Conservation (phyloP, 345 rosid species). For the Rubroshorea leprosula region DNA sequence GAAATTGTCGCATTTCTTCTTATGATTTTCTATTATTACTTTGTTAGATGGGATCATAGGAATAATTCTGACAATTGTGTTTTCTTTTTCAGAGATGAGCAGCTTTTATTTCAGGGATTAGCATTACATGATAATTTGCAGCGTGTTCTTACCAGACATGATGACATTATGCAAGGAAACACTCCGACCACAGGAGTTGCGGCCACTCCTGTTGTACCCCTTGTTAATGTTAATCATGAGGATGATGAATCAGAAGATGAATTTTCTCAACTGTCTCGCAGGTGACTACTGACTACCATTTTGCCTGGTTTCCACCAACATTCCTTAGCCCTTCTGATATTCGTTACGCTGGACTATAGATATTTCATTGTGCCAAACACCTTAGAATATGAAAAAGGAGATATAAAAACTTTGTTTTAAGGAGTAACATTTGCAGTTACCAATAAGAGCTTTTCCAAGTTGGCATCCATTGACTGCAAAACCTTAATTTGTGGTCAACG, state of each 20-base stretch:
- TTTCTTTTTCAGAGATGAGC: constrained; percentile 59
- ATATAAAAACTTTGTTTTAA: too few relatives aligned
- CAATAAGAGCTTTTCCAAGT: too few relatives aligned
- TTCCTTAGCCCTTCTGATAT: too few relatives aligned
- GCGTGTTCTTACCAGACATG: constrained; percentile 73
- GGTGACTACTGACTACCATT: constrained; percentile 24
- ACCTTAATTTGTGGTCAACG: too few relatives aligned
- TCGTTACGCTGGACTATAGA: too few relatives aligned
- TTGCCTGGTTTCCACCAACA: background rate
- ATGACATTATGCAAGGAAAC: constrained; percentile 66
- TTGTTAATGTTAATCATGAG: constrained; percentile 53
- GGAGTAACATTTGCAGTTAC: too few relatives aligned
- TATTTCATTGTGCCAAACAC: too few relatives aligned
- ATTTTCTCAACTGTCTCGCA: constrained; percentile 73
- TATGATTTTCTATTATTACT: constrained; percentile 8
- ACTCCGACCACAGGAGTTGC: constrained; percentile 24
- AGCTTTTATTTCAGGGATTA: constrained; percentile 72
- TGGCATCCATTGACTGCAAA: too few relatives aligned
- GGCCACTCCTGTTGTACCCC: constrained; percentile 43
- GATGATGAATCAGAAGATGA: constrained; percentile 91
- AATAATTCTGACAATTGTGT: constrained; percentile 20
- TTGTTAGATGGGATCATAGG: too few relatives aligned
- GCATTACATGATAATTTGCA: constrained; percentile 80
- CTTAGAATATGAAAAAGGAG: too few relatives aligned
- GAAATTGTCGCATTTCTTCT: constrained; percentile 13